Evolutionary conservation across 2,329 filamentous ascomycete genomes (phyloP), one percentile per base, ranked within the genome.

Genomic region (Trichoderma hamatum): DNA sequence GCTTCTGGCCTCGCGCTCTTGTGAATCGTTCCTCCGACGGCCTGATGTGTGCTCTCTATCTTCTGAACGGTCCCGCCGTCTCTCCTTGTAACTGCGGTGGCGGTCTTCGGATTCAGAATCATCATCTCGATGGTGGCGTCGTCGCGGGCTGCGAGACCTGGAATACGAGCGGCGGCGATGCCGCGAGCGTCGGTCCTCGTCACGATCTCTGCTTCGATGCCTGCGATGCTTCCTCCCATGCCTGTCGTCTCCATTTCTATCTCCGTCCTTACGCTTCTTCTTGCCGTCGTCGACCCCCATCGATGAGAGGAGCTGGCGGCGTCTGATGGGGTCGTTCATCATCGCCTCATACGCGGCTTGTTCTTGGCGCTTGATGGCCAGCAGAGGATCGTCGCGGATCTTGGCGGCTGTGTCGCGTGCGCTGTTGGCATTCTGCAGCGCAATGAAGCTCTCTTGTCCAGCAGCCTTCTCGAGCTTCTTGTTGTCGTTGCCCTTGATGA

Each of bases 281-380:
- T 83, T 83, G 79, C 83, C 69, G 82, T 83, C 84, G 0, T 80
- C 82, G 55, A 87, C 83, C 0, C 88, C 88, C 80, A 89, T 89
- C 11, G 86, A 84, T 0, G 86, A 85, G 30, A 96, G 83, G 36
- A 96, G 78, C 75, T 92, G 88, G 70, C 86, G 84, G 72, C 90
- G 84, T 81, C 87, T 89, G 71, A 87, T 84, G 0, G 91, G 90
- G 74, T 93, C 91, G 73, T 90, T 92, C 88, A 92, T 94, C 88
- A 93, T 90, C 10, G 89, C 86, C 74, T 91, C 89, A 77, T 93
- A 93, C 1, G 91, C 90, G 32, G 90, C 90, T 79, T 95, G 92
- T 78, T 98, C 94, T 77, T 96, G 91, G 77, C 90, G 92, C 84
- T 97, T 97, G 78, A 99, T 97, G 28, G 94, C 93, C 39, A 98